Evolutionary conservation across 108 stramenopile species (phyloP), one percentile per base, ranked within the genome.

Genomic region (Skeletonema tropicum): DNA sequence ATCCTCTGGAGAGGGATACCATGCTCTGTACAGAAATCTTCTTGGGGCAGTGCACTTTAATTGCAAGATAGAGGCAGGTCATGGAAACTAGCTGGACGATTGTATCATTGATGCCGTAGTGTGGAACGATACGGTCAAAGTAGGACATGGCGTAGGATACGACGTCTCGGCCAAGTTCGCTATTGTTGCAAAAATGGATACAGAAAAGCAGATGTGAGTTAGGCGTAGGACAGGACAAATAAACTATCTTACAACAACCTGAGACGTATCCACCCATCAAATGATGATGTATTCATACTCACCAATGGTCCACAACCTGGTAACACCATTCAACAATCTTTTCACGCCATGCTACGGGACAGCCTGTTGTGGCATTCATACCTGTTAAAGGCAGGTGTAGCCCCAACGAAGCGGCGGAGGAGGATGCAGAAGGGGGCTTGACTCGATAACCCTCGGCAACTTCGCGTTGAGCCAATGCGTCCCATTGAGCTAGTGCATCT

Each of bases 141-240:
- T 55, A 55, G 19, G 52, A 55, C 52, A 55, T 55, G 52, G 52
- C 52, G 23, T 55, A 55, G 23, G 52, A 55, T n/a, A 55, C 52
- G 6, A 55, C 52, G 7, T 55, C 52, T 2, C 52, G 52, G 52
- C 52, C 52, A 6, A 55, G 5, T 55, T 55, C 9, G 10, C 52
- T 55, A 55, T 39, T 11, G 12, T 39, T 39, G 38, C 38, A 39
- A 39, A 39, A 12, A 39, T 12, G 11, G 52, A 55, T 21, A 5
- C 23, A 55, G 2, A 23, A 0, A 23, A 55, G 52, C 21, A 55
- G 52, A 23, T 55, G 23, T 10, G 23, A 9, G 52, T 55, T 10
- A 55, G 23, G 25, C 15, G 15, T 23, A 25, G 48, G 6, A 25
- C 25, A 55, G 52, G 42, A n/a, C 2, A 42, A 42, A 42, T 13